Base-by-base conservation (phyloP, 805 yeast species). In the Hanseniaspora lachancei region DNA sequence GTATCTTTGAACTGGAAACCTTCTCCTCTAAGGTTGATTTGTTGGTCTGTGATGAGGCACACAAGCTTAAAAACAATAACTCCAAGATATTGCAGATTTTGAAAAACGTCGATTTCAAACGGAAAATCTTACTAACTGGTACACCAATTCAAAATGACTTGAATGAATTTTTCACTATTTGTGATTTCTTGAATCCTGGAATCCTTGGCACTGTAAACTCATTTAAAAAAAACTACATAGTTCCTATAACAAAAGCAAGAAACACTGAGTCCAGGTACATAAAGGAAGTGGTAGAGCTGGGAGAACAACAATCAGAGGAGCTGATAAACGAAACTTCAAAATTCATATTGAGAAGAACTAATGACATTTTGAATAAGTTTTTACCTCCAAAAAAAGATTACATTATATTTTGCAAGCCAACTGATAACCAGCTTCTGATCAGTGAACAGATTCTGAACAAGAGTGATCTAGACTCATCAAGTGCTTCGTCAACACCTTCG, bases 131-230 rank as follows among this genome's bases (percentile, higher is more conserved):
- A 5, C 70, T 93, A 7, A 80, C 95, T 0, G 98, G 96, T 0
- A 88, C 96, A 0, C 96, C 96, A 0, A 87, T 93, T 38, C 98
- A 93, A 65, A 93, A 93, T 68, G 96, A 93, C 66, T 74, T 93
- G 49, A 71, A 70, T 2, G 98, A 93, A 65, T 91, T 86, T 65
- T 87, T 73, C 68, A 82, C 84, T 10, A 79, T 93, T 62, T 78
- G 84, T 7, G 84, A 88, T 63, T 91, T 91, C 64, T 72, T 88
- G 13, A 89, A 88, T 62, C 96, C 96, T 0, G 91, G 89, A 0
- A 70, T 85, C 1, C 70, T 93, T 27, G 96, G 96, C 0, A 70
- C 73, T 0, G 76, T 77, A 57, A 72, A 76, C 24, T 67, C 70
- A 18, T 81, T 86, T 64, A 86, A 82, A 61, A 77, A 75, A 59